Evolutionary conservation across 129 eudicot species (phyloP).

Genomic region (carrot (Daucus carota)): DH1_v3.0 NC_030385.2:38609001-38609500

Average conservation of each 20-base stretch:
- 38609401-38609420: conserved; percentile 82
- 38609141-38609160: conserved; percentile 27
- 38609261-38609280: conserved; percentile 25
- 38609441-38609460: conserved; percentile 35
- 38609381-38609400: conserved; percentile 21
- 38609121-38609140: conserved; percentile 49
- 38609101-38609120: conserved; percentile 47
- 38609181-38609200: not conserved
- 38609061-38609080: not conserved
- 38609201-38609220: conserved; percentile 23
- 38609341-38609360: not conserved
- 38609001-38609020: no score
- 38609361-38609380: not conserved
- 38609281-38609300: not conserved
- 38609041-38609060: not conserved
- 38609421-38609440: conserved; percentile 52
- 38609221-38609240: conserved; percentile 71
- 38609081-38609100: not conserved
- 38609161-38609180: conserved; percentile 21
- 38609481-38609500: conserved; percentile 57
- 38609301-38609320: not conserved
- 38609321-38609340: not conserved
- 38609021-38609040: not conserved
- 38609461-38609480: conserved; percentile 42
- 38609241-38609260: conserved; percentile 41